Percentiles rank a stretch among this genome's conserved stretches.
Evolutionary conservation across 345 rosid genomes (phyloP).

Genomic region (Reutealis trisperma): DNA sequence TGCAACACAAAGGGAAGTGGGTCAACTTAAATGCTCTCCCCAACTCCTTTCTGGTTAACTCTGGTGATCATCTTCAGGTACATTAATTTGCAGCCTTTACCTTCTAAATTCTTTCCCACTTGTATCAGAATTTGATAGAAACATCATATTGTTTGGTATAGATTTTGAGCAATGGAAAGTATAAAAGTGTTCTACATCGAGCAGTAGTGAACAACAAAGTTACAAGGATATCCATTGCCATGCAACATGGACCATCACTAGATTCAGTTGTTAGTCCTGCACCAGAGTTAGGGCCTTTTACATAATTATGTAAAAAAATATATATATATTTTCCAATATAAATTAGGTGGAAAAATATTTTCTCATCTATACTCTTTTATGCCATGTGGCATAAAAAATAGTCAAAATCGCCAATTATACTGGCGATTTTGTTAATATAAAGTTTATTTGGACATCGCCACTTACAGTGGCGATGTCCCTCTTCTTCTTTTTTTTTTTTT

Average conservation of each 20-base stretch:
- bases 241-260: constrained; percentile 44
- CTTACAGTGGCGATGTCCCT: too few species aligned
- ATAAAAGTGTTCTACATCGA: constrained; percentile 52
- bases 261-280: constrained; percentile 42
- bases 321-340: too few species aligned
- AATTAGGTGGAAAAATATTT: too few species aligned
- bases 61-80: constrained; percentile 60
- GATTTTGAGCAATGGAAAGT: constrained; percentile 62
- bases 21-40: constrained; percentile 34
- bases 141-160: constrained; percentile 6
- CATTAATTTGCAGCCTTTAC: neutral
- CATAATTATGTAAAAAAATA: too few species aligned
- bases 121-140: neutral
- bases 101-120: neutral
- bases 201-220: constrained; percentile 42
- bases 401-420: too few species aligned
- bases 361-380: too few species aligned
- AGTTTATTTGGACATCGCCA: too few species aligned
- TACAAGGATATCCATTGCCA: constrained; percentile 41
- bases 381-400: too few species aligned
- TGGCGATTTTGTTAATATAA: too few species aligned
- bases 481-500: too few species aligned
- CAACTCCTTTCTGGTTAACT: constrained; percentile 48
- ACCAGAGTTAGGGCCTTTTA: constrained; percentile 35
- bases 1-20: constrained; percentile 54